Conservation (phyloP, 129 eudicot genomes). For the Deinandra increscens region DNA sequence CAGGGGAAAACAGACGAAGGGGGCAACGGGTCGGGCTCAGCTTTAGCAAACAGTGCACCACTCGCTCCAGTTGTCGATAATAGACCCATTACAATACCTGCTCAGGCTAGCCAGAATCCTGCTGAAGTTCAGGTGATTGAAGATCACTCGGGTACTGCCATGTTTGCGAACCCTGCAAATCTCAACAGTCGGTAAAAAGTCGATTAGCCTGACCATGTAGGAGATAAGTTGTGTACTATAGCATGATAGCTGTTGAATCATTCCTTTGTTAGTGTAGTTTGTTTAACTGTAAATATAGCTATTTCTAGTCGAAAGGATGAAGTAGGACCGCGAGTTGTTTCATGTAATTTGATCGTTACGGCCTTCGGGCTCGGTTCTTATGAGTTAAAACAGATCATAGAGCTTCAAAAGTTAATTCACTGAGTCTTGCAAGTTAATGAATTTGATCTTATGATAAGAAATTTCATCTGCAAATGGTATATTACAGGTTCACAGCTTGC, state of each 20-base stretch:
- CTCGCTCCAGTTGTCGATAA: slow-evolving; percentile 28
- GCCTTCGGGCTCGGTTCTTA: neutral
- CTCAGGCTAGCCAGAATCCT: slow-evolving; percentile 37
- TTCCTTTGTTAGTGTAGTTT: slow-evolving; percentile 16
- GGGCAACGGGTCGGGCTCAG: slow-evolving; percentile 26
- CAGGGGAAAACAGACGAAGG: slow-evolving; percentile 58
- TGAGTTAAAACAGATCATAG: slow-evolving; percentile 5
- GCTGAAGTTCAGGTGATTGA: slow-evolving; percentile 50
- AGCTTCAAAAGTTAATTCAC: neutral
- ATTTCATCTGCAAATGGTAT: too few species aligned
- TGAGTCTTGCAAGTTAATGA: too few species aligned
- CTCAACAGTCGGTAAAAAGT: slow-evolving; percentile 47
- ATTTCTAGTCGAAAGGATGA: slow-evolving; percentile 10
- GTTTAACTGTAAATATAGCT: slow-evolving; percentile 22
- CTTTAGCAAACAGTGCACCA: slow-evolving; percentile 34
- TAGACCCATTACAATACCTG: slow-evolving; percentile 28
- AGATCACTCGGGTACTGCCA: slow-evolving; percentile 66
- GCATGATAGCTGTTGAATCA: slow-evolving; percentile 7
- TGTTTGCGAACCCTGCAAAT: slow-evolving; percentile 53
- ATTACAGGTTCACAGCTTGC: too few species aligned
- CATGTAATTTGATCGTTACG: neutral
- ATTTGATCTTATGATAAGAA: too few species aligned
- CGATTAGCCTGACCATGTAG: slow-evolving; percentile 6
- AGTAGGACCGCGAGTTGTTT: neutral
- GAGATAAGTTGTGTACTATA: slow-evolving; percentile 9